phyloP scores from a whole-genome alignment of 345 rosid species.

The Salix exigua region DNA sequence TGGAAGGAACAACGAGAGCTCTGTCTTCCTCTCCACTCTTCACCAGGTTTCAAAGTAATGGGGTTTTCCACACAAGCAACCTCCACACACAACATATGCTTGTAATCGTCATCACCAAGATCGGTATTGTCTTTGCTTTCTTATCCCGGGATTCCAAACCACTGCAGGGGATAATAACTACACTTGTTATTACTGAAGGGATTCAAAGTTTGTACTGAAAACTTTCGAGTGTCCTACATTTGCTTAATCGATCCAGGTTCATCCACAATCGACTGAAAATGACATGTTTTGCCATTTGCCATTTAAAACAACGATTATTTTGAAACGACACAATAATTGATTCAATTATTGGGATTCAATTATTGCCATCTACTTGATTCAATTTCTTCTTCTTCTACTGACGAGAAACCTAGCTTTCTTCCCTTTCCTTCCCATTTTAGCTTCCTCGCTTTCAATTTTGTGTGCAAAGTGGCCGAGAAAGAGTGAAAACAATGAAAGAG shows the following conservation, averaged over 20 bases:
- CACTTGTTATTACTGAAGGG: not conserved
- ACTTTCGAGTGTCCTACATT: not conserved
- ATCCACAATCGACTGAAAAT: not conserved
- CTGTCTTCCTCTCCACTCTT: conserved; percentile 28
- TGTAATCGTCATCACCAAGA: conserved; percentile 52
- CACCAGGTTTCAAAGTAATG: conserved; percentile 79
- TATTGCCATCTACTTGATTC: no score
- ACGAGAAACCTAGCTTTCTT: no score
- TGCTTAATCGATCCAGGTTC: not conserved
- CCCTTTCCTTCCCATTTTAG: no score
- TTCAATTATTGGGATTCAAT: no score
- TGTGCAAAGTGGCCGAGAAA: no score
- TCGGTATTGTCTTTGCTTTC: conserved; percentile 83
- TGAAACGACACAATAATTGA: not conserved
- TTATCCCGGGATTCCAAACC: conserved; percentile 99
- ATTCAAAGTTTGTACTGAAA: not conserved
- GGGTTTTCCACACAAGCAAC: conserved; percentile 78
- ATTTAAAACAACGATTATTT: not conserved
- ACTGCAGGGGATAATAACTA: conserved; percentile 34
- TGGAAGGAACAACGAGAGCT: conserved; percentile 26
- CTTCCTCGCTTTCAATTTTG: no score
- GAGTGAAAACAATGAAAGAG: no score
- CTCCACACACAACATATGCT: conserved; percentile 85
- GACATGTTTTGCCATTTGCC: not conserved
- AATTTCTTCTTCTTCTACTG: no score